phyloP scores from a whole-genome alignment of 371 early-diverging fungal species.

The Mortierella sp. region DNA sequence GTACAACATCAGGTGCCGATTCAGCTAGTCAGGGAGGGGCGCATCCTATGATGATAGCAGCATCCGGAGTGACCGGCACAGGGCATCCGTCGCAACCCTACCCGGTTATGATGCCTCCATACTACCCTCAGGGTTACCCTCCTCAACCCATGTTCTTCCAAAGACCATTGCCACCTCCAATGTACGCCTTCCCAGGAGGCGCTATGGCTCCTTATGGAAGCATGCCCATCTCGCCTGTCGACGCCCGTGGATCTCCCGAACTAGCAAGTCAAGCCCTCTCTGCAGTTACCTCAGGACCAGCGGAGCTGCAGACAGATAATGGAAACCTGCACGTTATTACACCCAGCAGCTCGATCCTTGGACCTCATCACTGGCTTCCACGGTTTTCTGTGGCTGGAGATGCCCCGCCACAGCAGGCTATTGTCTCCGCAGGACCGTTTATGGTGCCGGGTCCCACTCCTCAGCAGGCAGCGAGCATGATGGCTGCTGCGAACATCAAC shows the following conservation, averaged over 20 bases:
- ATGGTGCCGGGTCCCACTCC: slow-evolving; percentile 16
- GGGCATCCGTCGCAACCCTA: slow-evolving; percentile 22
- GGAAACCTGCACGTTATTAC: neutral
- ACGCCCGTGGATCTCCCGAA: slow-evolving; percentile 5
- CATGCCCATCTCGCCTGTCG: slow-evolving; percentile 16
- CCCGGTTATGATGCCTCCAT: slow-evolving; percentile 29
- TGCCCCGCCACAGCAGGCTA: slow-evolving; percentile 29
- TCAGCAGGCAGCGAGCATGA: slow-evolving; percentile 31
- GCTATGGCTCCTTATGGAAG: slow-evolving; percentile 18
- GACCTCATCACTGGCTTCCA: slow-evolving; percentile 45
- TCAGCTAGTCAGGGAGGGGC: slow-evolving; percentile 21
- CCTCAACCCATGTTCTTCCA: slow-evolving; percentile 23
- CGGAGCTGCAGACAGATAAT: slow-evolving; percentile 13
- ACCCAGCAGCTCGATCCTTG: neutral
- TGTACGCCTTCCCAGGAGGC: slow-evolving; percentile 28
- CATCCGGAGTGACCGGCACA: slow-evolving; percentile 4
- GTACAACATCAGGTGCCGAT: neutral
- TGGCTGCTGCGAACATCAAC: slow-evolving; percentile 44
- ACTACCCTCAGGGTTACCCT: slow-evolving; percentile 27
- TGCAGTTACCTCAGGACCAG: neutral
- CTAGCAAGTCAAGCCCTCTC: neutral
- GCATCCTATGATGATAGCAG: slow-evolving; percentile 19
- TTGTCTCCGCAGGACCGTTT: slow-evolving; percentile 15
- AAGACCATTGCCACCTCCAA: slow-evolving; percentile 29
- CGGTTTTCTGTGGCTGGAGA: slow-evolving; percentile 54